Base-by-base conservation (phyloP, 2,329 filamentous ascomycete genomes). In the Sarocladiaceae sp. region DNA sequence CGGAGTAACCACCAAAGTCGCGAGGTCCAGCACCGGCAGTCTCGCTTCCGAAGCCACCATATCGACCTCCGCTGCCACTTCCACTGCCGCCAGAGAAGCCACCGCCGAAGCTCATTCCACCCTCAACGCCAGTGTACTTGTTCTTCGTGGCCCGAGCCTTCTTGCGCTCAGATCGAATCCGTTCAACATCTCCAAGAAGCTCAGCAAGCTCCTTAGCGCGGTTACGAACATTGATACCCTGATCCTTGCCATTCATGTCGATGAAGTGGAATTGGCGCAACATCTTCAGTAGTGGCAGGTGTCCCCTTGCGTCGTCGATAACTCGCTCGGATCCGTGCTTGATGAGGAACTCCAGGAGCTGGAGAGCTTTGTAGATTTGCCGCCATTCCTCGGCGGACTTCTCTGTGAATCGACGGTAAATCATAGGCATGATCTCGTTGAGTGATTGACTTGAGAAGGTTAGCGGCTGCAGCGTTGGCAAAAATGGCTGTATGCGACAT, bases 391-490 rank as follows among this genome's bases (percentile, higher is more conserved):
- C 94, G 52, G 94, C 93, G 7, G 91, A 82, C 77, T 99, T 99
- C 69, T 99, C 94, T 55, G 94, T 99, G 71, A 99, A 99, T 58
- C 94, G 89, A 65, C 95, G 94, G 77, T 99, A 99, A 66, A 99
- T 96, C 90, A 99, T 94, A 59, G 94, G 94, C 94, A 99, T 99
- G 67, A 99, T 97, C 71, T 99, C 94, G 71, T 97, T 97, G 53
- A 99, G 84, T 50, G 92, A 83, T 83, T 96, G 91, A 69, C 93
- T 97, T 66, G 53, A 37, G 17, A 51, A 64, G 54, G 46, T 40
- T 25, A 51, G 31, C n/a, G 22, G 36, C n/a, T 51, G 46, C 18
- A 15, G 12, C 49, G 51, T 57, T 54, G 50, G 37, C 25, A 20
- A 13, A 35, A 12, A 23, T 5, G 13, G 29, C 15, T 25, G 26